Conservation (phyloP, 768 basidiomycete species). For the Glaciozyma martinii region DNA sequence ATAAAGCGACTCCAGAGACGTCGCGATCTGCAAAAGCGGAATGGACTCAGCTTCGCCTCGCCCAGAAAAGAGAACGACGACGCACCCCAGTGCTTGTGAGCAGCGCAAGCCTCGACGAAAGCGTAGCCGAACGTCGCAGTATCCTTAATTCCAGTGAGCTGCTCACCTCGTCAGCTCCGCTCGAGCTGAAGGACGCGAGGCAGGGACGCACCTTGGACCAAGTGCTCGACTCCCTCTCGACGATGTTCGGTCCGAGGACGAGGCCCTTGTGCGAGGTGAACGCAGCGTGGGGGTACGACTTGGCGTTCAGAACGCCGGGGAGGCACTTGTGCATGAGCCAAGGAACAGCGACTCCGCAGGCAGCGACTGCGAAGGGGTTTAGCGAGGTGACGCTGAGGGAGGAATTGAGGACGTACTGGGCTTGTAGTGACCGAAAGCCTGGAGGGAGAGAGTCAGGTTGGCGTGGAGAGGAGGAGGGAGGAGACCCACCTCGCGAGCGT, state of each 20-base stretch:
- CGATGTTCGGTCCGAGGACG: constrained; percentile 37
- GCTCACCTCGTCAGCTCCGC: constrained; percentile 37
- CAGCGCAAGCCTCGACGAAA: constrained; percentile 39
- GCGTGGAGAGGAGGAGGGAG: background rate
- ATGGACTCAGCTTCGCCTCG: background rate
- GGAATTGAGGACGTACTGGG: constrained; percentile 4
- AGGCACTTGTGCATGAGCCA: constrained; percentile 41
- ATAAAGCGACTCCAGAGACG: constrained; percentile 4
- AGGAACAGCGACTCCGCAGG: constrained; percentile 48
- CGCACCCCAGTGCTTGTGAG: constrained; percentile 42
- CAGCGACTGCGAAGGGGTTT: constrained; percentile 49
- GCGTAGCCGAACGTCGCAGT: constrained; percentile 37
- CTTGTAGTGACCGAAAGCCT: constrained; percentile 8
- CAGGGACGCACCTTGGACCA: constrained; percentile 31
- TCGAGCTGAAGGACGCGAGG: constrained; percentile 32
- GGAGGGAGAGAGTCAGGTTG: background rate
- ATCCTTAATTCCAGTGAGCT: constrained; percentile 32
- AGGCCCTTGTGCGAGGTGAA: constrained; percentile 39
- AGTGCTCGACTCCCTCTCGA: constrained; percentile 11
- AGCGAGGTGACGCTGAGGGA: background rate
- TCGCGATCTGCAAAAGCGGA: constrained; percentile 9
- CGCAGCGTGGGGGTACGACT: constrained; percentile 32
- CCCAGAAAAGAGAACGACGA: background rate
- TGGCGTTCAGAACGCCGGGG: constrained; percentile 36
- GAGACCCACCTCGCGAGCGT: constrained; percentile 49